Evolutionary conservation across 345 rosid genomes (phyloP).

Genomic region (Populus deltoides): DNA sequence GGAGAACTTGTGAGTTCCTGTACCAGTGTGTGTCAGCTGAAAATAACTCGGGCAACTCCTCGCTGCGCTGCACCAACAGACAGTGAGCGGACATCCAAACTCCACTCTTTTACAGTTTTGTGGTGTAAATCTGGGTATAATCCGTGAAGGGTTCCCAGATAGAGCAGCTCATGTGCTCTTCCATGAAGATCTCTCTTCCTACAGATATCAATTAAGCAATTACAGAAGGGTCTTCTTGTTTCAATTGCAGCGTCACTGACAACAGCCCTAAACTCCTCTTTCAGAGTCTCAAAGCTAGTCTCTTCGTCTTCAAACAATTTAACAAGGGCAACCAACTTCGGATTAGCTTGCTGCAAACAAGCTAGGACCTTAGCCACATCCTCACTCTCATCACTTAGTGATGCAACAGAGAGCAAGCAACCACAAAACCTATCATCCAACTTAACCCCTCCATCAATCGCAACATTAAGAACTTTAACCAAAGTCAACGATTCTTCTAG

Average conservation of each 20-base stretch:
- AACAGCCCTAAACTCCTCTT: constrained; percentile 61
- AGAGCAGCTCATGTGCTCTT: constrained; percentile 84
- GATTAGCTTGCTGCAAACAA: constrained; percentile 68
- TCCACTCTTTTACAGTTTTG: constrained; percentile 71
- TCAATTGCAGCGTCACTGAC: constrained; percentile 54
- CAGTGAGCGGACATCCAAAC: constrained; percentile 74
- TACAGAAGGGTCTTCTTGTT: constrained; percentile 83
- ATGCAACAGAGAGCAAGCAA: constrained; percentile 72
- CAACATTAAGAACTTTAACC: constrained; percentile 49
- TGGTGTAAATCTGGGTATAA: constrained; percentile 75
- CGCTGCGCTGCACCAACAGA: constrained; percentile 83
- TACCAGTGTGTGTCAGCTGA: neutral
- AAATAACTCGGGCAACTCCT: constrained; percentile 69
- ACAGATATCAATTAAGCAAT: constrained; percentile 85
- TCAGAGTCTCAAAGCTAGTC: constrained; percentile 41
- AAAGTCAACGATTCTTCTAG: constrained; percentile 59
- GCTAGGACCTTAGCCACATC: constrained; percentile 58
- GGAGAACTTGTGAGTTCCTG: constrained; percentile 81
- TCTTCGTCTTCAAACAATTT: constrained; percentile 47
- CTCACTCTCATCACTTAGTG: constrained; percentile 53
- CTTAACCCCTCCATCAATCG: constrained; percentile 52
- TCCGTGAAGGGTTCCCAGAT: constrained; percentile 73
- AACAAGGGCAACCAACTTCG: constrained; percentile 52
- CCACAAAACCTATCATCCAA: constrained; percentile 88
- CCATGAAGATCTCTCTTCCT: constrained; percentile 46